Percentiles rank a stretch among this genome's conserved stretches.
phyloP scores from a whole-genome alignment of 129 eudicot genomes.

The Chrysanthemum seticuspe region DNA sequence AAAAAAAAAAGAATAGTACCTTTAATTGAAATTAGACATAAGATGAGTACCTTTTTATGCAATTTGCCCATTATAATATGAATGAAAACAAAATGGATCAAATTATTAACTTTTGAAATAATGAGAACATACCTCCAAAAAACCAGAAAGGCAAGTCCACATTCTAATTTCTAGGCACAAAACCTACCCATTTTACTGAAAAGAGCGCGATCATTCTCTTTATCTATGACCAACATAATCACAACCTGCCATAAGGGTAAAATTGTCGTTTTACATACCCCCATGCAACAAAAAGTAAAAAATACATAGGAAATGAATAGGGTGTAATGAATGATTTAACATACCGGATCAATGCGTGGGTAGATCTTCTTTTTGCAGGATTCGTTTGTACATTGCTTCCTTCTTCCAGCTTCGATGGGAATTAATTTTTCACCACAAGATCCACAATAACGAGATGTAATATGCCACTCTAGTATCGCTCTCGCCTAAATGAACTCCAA shows the following conservation, averaged over 20 bases:
- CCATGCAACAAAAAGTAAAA: background rate
- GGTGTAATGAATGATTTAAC: constrained; percentile 4
- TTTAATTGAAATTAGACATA: background rate
- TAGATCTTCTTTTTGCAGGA: constrained; percentile 69
- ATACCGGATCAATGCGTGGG: constrained; percentile 91
- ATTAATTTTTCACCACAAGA: constrained; percentile 59
- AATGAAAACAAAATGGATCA: background rate
- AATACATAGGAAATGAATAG: background rate
- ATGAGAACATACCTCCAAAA: constrained; percentile 51
- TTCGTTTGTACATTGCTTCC: constrained; percentile 64
- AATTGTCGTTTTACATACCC: constrained; percentile 1
- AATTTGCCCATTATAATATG: background rate
- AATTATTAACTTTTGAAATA: background rate
- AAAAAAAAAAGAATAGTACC: too few relatives aligned
- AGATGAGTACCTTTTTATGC: too few relatives aligned
- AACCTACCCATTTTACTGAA: constrained; percentile 72
- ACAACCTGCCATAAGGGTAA: constrained; percentile 53
- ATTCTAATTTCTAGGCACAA: constrained; percentile 85
- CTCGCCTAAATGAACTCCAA: constrained; percentile 53
- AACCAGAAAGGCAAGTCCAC: constrained; percentile 96
- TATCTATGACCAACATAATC: constrained; percentile 83
- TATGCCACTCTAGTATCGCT: constrained; percentile 85
- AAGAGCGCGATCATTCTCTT: constrained; percentile 73
- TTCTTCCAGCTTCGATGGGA: constrained; percentile 78
- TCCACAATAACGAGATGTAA: constrained; percentile 68